These are phyloP conservation scores for Epichloe gansuensis DNA, from an alignment of 2,329 filamentous ascomycete genomes.

Conservation along the genomic window DNA sequence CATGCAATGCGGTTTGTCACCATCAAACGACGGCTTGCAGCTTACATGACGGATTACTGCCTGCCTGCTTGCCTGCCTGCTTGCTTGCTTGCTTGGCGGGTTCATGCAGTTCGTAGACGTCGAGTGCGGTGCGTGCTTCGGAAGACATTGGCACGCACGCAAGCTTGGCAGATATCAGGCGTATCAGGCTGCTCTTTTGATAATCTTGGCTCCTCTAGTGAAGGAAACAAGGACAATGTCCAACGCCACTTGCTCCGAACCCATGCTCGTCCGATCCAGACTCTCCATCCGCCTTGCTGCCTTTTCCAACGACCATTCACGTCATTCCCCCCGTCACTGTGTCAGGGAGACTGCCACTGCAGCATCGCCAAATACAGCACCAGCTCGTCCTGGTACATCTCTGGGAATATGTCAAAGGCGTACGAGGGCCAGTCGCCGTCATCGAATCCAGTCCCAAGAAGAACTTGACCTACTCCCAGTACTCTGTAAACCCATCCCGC, in stretches of 20 bases:
- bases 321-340: not conserved
- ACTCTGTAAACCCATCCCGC: constrained; percentile 3
- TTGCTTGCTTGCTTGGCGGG: no score
- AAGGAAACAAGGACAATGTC: no score
- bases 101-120: not conserved
- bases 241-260: no score
- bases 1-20: not conserved
- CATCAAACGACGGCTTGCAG: not conserved
- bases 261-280: no score
- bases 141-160: no score
- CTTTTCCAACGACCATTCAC: no score
- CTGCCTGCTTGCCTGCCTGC: not conserved
- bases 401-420: not conserved
- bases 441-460: not conserved
- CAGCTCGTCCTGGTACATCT: not conserved
- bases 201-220: no score
- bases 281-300: no score
- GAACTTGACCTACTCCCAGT: constrained; percentile 5
- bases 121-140: no score
- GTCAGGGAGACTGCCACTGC: constrained; percentile 1
- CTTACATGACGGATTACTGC: no score
- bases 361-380: not conserved
- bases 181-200: no score
- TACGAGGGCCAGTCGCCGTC: constrained; percentile 1
- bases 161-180: no score